Percentiles rank a stretch among this genome's conserved stretches.
phyloP scores from a whole-genome alignment of 176 grass and related monocot genomes.

The Oryza officinalis region DNA sequence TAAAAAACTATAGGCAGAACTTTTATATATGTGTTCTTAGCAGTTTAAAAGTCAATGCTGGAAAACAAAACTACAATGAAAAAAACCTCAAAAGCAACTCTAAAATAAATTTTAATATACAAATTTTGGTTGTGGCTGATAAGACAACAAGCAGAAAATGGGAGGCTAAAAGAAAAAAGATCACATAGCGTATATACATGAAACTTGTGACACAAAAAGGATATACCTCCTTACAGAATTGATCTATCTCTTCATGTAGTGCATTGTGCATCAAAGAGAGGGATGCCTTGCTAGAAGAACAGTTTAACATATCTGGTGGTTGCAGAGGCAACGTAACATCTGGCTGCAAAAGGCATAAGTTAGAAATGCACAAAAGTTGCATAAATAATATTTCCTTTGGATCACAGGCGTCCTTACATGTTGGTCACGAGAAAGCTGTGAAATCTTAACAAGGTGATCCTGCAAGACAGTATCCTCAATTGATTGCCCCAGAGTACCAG shows the following conservation, averaged over 20 bases:
- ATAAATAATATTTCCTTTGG: conserved; percentile 27
- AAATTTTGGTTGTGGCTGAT: too few species aligned
- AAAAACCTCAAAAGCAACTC: too few species aligned
- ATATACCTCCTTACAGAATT: conserved; percentile 90
- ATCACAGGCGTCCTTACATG: conserved; percentile 67
- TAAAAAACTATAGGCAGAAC: too few species aligned
- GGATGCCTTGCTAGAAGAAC: conserved; percentile 54
- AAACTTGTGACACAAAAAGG: conserved; percentile 13
- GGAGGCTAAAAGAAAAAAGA: conserved; percentile 8
- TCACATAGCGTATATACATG: conserved; percentile 1
- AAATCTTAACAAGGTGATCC: conserved; percentile 89
- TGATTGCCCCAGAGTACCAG: conserved; percentile 64
- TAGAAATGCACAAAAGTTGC: conserved; percentile 30
- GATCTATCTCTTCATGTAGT: conserved; percentile 96
- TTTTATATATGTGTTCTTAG: too few species aligned
- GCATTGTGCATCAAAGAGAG: conserved; percentile 70
- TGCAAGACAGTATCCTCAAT: conserved; percentile 84
- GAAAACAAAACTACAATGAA: too few species aligned
- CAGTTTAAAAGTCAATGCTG: too few species aligned
- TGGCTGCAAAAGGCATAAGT: conserved; percentile 76
- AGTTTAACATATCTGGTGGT: conserved; percentile 69
- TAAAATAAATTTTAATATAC: too few species aligned
- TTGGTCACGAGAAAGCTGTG: conserved; percentile 88
- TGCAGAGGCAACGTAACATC: conserved; percentile 90
- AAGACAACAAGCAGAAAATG: background rate